Percentiles rank a stretch among this genome's conserved stretches.
These are phyloP conservation scores for Suillus spraguei DNA, from an alignment of 768 basidiomycete genomes.

Conservation along the genomic window DNA sequence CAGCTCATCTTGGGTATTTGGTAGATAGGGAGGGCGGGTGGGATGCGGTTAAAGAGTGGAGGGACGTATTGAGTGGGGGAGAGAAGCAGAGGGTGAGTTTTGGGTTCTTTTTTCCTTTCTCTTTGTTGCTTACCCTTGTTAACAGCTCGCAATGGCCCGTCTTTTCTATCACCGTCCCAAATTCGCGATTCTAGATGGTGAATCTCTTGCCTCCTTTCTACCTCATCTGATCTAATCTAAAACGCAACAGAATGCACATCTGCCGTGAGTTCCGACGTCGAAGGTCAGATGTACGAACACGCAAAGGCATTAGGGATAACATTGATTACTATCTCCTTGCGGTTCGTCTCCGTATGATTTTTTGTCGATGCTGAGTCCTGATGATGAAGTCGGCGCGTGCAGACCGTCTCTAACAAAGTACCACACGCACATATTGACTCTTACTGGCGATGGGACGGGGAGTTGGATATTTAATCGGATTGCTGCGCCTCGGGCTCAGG, in stretches of 20 bases:
- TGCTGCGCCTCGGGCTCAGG: slow-evolving; percentile 25
- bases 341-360: slow-evolving; percentile 42
- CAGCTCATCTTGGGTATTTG: slow-evolving; percentile 83
- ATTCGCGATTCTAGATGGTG: slow-evolving; percentile 75
- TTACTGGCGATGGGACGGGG: slow-evolving; percentile 71
- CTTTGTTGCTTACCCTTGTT: background rate
- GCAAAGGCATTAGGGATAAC: slow-evolving; percentile 89
- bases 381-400: background rate
- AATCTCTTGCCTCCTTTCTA: background rate
- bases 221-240: slow-evolving; percentile 50
- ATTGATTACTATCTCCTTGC: slow-evolving; percentile 88
- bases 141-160: slow-evolving; percentile 87
- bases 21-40: slow-evolving; percentile 89
- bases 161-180: slow-evolving; percentile 86
- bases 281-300: slow-evolving; percentile 94
- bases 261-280: slow-evolving; percentile 94
- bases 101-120: background rate
- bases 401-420: slow-evolving; percentile 88
- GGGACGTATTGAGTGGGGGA: slow-evolving; percentile 93
- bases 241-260: slow-evolving; percentile 79
- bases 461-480: slow-evolving; percentile 73
- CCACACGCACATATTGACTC: slow-evolving; percentile 82
- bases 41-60: slow-evolving; percentile 91
- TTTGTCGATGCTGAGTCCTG: background rate
- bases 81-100: slow-evolving; percentile 86